Base-by-base conservation (phyloP, 2,329 filamentous ascomycete genomes). In the Xylaria sp. region DNA sequence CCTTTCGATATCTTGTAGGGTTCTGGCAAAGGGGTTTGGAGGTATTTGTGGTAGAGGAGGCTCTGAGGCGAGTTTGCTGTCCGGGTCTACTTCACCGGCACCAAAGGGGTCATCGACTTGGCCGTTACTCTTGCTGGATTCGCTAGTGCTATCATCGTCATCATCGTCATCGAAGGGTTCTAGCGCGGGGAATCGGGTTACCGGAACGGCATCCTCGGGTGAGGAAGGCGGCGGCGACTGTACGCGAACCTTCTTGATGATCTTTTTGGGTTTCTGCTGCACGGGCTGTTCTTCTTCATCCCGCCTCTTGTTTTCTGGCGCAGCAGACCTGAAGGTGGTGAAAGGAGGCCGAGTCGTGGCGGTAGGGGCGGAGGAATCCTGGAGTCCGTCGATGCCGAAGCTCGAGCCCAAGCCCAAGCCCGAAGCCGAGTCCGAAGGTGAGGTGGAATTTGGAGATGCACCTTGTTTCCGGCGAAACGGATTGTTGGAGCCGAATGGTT, bases 241-340 rank as follows among this genome's bases (percentile, higher is more conserved):
- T 9, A 91, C 86, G 75, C 90, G 88, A 69, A 92, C 90, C 75
- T 88, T 91, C 80, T 92, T 91, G 68, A 87, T 84, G 47, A 88
- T 82, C 82, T 86, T 92, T 78, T 77, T 78, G 9, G 77, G 78
- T 62, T 74, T 75, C 51, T 71, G 66, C 58, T 75, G 74, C 50
- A 75, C 62, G 2, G 76, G 59, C 25, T 69, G 71, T 80, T 85
- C 72, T 42, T 74, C 63, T 9, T 71, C 72, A 40, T 66, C 66
- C 21, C 32, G 68, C 47, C 75, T 65, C 78, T 82, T 72, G 75
- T 79, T 44, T 69, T 76, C 35, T 76, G 79, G 75, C 27, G 77
- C 77, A 50, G 71, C 71, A 25, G 79, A 76, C 62, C 74, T 79
- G 59, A 79, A 78, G 69, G 76, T 64, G 74, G 78, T 65, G 73